These are phyloP conservation scores for Aspergillus pseudotamarii DNA, from an alignment of 2,329 filamentous ascomycete species.

Conservation along the genomic window DNA sequence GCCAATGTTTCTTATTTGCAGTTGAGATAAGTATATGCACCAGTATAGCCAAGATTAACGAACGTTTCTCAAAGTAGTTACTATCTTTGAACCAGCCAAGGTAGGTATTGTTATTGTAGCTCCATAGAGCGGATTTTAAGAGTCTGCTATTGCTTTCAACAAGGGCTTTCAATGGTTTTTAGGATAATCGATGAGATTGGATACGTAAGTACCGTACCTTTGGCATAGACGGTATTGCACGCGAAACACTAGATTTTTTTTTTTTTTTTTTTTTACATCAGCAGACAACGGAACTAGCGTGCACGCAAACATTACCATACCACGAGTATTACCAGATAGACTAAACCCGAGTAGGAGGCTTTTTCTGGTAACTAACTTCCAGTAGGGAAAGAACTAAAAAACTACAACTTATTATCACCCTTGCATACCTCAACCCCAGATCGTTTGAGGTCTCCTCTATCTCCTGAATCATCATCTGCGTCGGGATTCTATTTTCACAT, in stretches of 20 bases:
- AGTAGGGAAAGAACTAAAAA: conserved; percentile 2
- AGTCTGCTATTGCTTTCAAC: neutral
- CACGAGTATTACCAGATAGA: neutral
- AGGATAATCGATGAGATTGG: neutral
- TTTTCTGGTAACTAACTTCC: neutral
- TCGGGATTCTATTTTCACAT: neutral
- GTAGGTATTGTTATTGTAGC: too few relatives aligned
- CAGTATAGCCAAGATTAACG: neutral
- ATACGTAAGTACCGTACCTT: neutral
- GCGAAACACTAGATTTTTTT: neutral
- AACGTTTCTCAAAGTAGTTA: neutral
- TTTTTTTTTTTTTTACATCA: neutral
- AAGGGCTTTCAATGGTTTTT: neutral
- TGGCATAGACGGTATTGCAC: neutral
- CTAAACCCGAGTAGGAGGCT: neutral
- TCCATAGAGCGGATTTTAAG: too few relatives aligned
- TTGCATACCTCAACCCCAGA: neutral
- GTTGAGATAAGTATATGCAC: neutral
- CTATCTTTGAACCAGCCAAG: neutral
- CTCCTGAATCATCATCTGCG: neutral
- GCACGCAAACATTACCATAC: conserved; percentile 1
- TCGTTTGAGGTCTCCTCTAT: neutral
- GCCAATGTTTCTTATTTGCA: neutral
- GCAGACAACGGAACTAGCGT: neutral
- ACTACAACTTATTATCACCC: conserved; percentile 1